A percentile compares a stretch with the other conserved stretches of the same genome.
phyloP scores from a whole-genome alignment of 148 eudicot species.

The Limonium bicolor region DNA sequence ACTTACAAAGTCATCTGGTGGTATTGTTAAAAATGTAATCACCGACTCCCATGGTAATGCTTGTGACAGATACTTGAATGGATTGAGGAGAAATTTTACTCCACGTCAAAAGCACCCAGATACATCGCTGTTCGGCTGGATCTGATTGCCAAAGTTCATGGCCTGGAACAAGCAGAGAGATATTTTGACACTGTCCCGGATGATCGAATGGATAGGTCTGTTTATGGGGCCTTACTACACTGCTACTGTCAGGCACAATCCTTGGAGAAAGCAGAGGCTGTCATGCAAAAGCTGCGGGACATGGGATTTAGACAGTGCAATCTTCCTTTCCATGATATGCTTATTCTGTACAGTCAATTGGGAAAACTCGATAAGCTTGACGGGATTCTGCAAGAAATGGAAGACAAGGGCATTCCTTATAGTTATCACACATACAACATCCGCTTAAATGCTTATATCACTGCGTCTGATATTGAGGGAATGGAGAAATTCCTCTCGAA shows the following conservation, averaged over 20 bases:
- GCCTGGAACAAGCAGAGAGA: constrained; percentile 17
- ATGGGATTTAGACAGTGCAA: constrained; percentile 1
- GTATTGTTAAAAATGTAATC: neutral
- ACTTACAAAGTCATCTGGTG: neutral
- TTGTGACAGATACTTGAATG: constrained; percentile 35
- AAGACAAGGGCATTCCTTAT: constrained; percentile 11
- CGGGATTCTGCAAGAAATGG: constrained; percentile 23
- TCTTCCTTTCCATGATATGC: constrained; percentile 20
- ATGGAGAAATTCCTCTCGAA: constrained; percentile 24
- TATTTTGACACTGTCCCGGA: constrained; percentile 11
- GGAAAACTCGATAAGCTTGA: constrained; percentile 19
- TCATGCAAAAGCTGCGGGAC: constrained; percentile 23
- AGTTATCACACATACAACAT: constrained; percentile 13
- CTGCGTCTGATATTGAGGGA: constrained; percentile 10
- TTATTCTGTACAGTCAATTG: constrained; percentile 18
- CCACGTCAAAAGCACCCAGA: neutral
- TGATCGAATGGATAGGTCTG: constrained; percentile 2
- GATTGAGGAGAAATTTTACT: constrained; percentile 10
- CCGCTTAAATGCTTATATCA: constrained; percentile 18
- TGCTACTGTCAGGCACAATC: constrained; percentile 21
- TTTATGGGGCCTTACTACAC: constrained; percentile 20
- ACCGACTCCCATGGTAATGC: no score
- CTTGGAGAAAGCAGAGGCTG: constrained; percentile 28
- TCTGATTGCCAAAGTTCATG: constrained; percentile 15
- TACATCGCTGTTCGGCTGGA: constrained; percentile 14